Evolutionary conservation across 441 rosid species (phyloP).

Genomic region (Corymbia calophylla): DNA sequence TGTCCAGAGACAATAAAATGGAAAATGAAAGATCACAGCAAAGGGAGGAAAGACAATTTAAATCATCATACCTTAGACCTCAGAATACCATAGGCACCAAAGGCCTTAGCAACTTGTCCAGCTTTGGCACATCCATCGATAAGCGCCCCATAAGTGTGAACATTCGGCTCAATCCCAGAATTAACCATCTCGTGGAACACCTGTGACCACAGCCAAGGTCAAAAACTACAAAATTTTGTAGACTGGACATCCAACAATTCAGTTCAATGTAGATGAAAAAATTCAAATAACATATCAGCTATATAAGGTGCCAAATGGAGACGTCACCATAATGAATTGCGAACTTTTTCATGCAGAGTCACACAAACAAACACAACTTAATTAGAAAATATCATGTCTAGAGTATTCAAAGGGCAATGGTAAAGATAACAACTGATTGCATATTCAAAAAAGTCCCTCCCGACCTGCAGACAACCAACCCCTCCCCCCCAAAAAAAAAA

Average conservation of each 20-base stretch:
- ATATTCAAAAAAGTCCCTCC: neutral
- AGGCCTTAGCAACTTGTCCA: conserved; percentile 95
- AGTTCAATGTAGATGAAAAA: neutral
- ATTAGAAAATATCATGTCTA: neutral
- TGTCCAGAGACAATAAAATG: neutral
- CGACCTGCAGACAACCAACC: neutral
- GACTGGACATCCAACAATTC: neutral
- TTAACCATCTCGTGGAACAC: conserved; percentile 91
- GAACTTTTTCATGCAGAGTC: neutral
- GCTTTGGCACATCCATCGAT: conserved; percentile 98
- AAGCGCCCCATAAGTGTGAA: conserved; percentile 87
- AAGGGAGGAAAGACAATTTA: neutral
- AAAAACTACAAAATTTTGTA: neutral
- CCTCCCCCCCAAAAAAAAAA: neutral
- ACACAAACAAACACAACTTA: neutral
- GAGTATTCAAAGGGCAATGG: neutral
- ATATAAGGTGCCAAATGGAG: neutral
- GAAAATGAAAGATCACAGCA: neutral
- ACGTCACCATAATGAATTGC: neutral
- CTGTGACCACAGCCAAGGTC: conserved; percentile 23
- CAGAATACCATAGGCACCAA: conserved; percentile 96
- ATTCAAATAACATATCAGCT: neutral
- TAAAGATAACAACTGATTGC: neutral
- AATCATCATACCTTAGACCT: conserved; percentile 76
- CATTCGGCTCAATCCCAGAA: conserved; percentile 88